Evolutionary conservation across 208 protist species (phyloP), one percentile per base, ranked within the genome.

Genomic region (Leishmania major): DNA sequence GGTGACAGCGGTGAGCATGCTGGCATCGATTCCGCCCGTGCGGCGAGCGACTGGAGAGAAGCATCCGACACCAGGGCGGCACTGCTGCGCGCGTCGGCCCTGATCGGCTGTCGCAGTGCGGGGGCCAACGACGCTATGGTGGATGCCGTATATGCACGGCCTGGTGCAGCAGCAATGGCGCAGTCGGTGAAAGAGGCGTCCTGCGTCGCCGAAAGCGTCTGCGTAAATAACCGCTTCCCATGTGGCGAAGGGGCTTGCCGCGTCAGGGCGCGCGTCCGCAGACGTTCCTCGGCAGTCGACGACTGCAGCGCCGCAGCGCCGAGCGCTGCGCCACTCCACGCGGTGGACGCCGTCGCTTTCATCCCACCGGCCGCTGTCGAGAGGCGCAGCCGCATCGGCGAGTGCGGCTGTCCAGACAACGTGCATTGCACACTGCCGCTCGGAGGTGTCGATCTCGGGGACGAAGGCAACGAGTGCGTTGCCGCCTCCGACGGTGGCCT

Each of bases 381-480:
- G 31, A 37, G 13, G 13, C 0, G 10, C 60, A 13, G 60, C 13
- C 0, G n/a, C 60, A 19, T 67, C 60, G 28, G n/a, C 28, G 60
- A 31, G 28, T 40, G n/a, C 19, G 60, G n/a, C 4, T 5, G 60
- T 67, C 31, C 6, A 67, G 31, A 19, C 40, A n/a, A n/a, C 60
- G 13, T 67, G n/a, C 60, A 19, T 13, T 76, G 71, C 82, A 2
- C 25, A 2, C 28, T 11, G 28, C 57, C n/a, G 37, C 37, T 67
- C 25, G 75, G 10, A n/a, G 40, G 28, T 31, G 19, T 55, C 47
- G 43, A 43, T 78, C 22, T n/a, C 47, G 13, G 37, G 22, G 40
- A 70, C 59, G 60, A 80, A 37, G 45, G 57, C n/a, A 37, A 43
- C 64, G 76, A 31, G 47, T 35, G 76, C 25, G 64, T 25, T 71